These are phyloP conservation scores for Diplogelasinospora grovesii DNA, from an alignment of 495 filamentous ascomycete species.

Conservation along the genomic window DNA sequence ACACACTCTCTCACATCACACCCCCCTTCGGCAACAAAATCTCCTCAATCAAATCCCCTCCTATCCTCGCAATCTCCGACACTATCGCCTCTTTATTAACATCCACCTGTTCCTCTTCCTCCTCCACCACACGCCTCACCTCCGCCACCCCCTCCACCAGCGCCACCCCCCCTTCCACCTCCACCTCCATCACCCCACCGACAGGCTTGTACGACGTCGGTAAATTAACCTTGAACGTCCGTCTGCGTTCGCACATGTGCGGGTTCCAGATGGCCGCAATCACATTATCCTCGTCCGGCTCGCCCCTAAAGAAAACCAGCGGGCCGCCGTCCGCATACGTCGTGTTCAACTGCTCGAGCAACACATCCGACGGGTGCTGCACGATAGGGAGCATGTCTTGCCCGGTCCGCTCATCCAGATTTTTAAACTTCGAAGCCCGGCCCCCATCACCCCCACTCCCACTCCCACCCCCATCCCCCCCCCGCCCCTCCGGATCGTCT, in stretches of 20 bases:
- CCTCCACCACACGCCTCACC: too few relatives aligned
- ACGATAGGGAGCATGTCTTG: conserved; percentile 36
- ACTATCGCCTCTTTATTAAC: conserved; percentile 70
- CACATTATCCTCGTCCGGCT: conserved; percentile 42
- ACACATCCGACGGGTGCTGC: conserved; percentile 40
- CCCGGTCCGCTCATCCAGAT: conserved; percentile 46
- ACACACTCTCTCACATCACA: too few relatives aligned
- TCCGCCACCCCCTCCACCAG: too few relatives aligned
- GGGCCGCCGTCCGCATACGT: conserved; percentile 57
- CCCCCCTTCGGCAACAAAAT: too few relatives aligned
- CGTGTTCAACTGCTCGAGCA: conserved; percentile 54
- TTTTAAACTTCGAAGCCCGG: conserved; percentile 58
- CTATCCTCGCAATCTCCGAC: conserved; percentile 70
- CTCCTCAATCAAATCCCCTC: conserved; percentile 52
- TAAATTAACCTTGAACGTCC: conserved; percentile 61
- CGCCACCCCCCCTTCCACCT: conserved; percentile 17
- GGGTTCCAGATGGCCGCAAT: conserved; percentile 85
- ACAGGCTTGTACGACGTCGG: conserved; percentile 60
- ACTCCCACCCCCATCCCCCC: too few relatives aligned
- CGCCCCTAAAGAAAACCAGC: conserved; percentile 69
- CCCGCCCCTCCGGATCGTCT: conserved; percentile 21
- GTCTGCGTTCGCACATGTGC: conserved; percentile 35
- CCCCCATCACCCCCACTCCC: conserved; percentile 2
- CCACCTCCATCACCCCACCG: conserved; percentile 7
- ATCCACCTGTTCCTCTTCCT: conserved; percentile 37